Evolutionary conservation across 495 filamentous ascomycete species (phyloP), one percentile per base, ranked within the genome.

Genomic region (Hypoxylon fuscum): DNA sequence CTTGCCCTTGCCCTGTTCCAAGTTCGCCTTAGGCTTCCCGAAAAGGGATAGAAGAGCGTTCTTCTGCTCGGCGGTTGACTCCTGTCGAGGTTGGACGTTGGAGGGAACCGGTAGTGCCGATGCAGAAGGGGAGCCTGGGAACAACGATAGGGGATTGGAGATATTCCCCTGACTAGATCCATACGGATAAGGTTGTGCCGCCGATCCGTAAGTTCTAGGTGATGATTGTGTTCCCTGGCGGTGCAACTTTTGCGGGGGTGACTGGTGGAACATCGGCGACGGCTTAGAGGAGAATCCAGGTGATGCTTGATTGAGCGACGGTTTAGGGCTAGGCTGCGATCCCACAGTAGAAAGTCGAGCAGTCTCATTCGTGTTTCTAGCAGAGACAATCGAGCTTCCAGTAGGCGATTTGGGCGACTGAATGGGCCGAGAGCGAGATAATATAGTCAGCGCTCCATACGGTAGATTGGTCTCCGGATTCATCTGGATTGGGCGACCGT

Each of bases 21-120:
- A 81, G 12, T 80, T 75, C 25, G 66, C 38, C 41, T 69, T 66
- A 34, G 82, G 68, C 64, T 90, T 90, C n/a, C 83, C 83, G 62
- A 93, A 91, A 6, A 93, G 80, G 6, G 86, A 89, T 10, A 93
- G 80, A 9, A 93, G 76, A 8, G 84, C 77, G 31, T 88, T 86
- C 62, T 80, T 86, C 52, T 95, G 90, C 8, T 90, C 85, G 3
- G 73, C 62, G 5, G 81, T 83, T 27, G 75, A 59, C 31, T 78
- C 66, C 37, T 63, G 59, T 18, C 59, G 64, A 18, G 61, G 59
- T 20, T 70, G 64, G 1, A 57, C 35, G 14, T 57, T 49, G 1
- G 45, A 61, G 14, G 71, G 55, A 27, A 59, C 43, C 25, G 72
- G 50, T 34, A 68, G 50, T 15, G 76, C 57, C 5, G 71, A 66